Conservation (phyloP, 305 asterid genomes). For the Withania somnifera region DNA sequence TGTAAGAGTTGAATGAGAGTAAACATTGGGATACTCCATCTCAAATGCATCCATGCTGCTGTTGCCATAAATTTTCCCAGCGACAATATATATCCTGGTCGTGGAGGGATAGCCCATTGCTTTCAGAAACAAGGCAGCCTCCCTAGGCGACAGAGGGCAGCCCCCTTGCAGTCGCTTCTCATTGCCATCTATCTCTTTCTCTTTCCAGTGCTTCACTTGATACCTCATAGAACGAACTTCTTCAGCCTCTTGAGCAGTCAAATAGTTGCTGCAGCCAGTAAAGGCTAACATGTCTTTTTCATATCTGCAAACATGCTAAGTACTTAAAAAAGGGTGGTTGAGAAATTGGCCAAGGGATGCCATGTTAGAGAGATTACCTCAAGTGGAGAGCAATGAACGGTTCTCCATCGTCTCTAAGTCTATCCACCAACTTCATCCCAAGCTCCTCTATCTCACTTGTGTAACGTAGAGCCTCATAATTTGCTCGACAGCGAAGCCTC, state of each 20-base stretch:
- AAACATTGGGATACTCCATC: conserved; percentile 52
- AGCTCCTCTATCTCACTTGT: conserved; percentile 62
- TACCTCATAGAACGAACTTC: conserved; percentile 63
- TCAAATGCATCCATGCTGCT: conserved; percentile 43
- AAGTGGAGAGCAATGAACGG: conserved; percentile 81
- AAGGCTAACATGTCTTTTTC: conserved; percentile 93
- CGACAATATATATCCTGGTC: conserved; percentile 62
- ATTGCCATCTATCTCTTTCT: conserved; percentile 63
- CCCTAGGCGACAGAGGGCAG: conserved; percentile 91
- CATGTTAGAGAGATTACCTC: conserved; percentile 31
- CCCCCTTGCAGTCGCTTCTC: conserved; percentile 49
- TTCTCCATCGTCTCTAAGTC: conserved; percentile 36
- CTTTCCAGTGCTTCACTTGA: conserved; percentile 71
- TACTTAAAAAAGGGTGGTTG: neutral
- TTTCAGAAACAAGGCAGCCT: conserved; percentile 67
- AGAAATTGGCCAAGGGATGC: neutral
- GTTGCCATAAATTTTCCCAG: conserved; percentile 64
- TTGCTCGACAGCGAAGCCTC: conserved; percentile 75
- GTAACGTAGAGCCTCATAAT: conserved; percentile 68
- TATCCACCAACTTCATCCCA: conserved; percentile 42
- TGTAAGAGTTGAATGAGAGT: conserved; percentile 62
- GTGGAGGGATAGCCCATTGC: conserved; percentile 70
- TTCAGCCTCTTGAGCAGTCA: conserved; percentile 36
- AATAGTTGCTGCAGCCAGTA: conserved; percentile 83
- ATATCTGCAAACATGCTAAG: conserved; percentile 23